phyloP scores from a whole-genome alignment of 2,329 filamentous ascomycete species.

The Cytospora schulzeri region DNA sequence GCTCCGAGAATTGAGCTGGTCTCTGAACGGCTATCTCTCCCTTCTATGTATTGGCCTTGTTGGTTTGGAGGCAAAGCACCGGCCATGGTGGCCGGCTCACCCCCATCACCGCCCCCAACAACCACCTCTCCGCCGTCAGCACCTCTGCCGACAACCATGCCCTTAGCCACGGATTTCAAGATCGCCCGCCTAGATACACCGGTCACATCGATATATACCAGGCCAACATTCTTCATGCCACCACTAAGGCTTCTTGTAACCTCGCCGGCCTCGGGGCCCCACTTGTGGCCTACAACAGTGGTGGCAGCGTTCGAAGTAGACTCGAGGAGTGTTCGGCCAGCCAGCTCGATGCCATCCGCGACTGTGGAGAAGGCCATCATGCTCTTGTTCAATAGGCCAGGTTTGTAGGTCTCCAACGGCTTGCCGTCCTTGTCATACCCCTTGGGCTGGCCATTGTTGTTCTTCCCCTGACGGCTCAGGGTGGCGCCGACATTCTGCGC shows the following conservation, averaged over 20 bases:
- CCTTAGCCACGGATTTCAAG: conserved; percentile 92
- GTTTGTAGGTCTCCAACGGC: conserved; percentile 70
- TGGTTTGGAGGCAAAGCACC: conserved; percentile 17
- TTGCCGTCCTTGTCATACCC: conserved; percentile 73
- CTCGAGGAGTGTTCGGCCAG: conserved; percentile 75
- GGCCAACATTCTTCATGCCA: conserved; percentile 91
- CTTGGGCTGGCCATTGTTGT: conserved; percentile 51
- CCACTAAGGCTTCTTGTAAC: conserved; percentile 76
- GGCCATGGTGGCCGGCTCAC: conserved; percentile 29
- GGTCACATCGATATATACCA: conserved; percentile 96
- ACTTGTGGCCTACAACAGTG: conserved; percentile 85
- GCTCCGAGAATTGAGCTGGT: conserved; percentile 22
- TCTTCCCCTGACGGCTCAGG: conserved; percentile 63
- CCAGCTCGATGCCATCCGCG: conserved; percentile 89
- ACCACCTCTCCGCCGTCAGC: conserved; percentile 73
- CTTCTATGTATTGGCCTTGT: conserved; percentile 32
- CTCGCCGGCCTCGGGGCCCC: conserved; percentile 81
- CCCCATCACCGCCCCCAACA: conserved; percentile 64
- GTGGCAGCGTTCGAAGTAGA: conserved; percentile 78
- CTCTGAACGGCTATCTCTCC: conserved; percentile 33
- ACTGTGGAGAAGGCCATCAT: conserved; percentile 96
- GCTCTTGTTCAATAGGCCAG: conserved; percentile 90
- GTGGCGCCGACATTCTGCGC: conserved; percentile 88
- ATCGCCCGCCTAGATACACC: conserved; percentile 88
- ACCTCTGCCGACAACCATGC: conserved; percentile 87